phyloP scores from a whole-genome alignment of 2,329 filamentous ascomycete genomes.

The Stagonosporopsis chrysanthemi region DNA sequence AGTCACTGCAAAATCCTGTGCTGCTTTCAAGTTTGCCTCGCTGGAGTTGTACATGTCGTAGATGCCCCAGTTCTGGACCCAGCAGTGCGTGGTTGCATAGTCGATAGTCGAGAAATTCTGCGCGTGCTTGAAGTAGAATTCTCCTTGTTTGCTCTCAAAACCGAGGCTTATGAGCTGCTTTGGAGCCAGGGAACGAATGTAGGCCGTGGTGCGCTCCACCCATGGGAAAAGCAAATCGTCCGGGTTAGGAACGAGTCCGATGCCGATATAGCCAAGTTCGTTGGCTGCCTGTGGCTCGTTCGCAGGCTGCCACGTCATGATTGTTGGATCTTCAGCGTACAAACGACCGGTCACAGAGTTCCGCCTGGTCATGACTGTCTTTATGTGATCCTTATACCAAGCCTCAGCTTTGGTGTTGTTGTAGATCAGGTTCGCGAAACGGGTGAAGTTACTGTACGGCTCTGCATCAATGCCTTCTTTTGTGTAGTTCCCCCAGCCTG shows the following conservation, averaged over 20 bases:
- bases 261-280: conserved; percentile 36
- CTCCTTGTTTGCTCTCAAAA: conserved; percentile 51
- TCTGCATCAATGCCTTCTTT: conserved; percentile 44
- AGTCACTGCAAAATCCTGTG: conserved; percentile 45
- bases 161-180: conserved; percentile 51
- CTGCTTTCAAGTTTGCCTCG: conserved; percentile 39
- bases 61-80: conserved; percentile 52
- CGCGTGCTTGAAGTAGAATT: conserved; percentile 50
- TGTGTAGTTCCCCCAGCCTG: conserved; percentile 53
- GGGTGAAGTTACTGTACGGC: conserved; percentile 38
- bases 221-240: conserved; percentile 48
- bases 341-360: conserved; percentile 49
- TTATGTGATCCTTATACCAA: conserved; percentile 50
- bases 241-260: conserved; percentile 39
- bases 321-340: conserved; percentile 46
- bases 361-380: conserved; percentile 44
- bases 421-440: conserved; percentile 49
- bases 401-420: conserved; percentile 44
- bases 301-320: conserved; percentile 54
- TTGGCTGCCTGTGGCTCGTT: conserved; percentile 50
- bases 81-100: conserved; percentile 51
- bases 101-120: conserved; percentile 49
- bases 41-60: conserved; percentile 51
- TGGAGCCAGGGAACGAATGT: conserved; percentile 47
- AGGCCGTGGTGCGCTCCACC: conserved; percentile 47